Evolutionary conservation across 208 protist species (phyloP).

Genomic region (Crithidia expoeki): DNA sequence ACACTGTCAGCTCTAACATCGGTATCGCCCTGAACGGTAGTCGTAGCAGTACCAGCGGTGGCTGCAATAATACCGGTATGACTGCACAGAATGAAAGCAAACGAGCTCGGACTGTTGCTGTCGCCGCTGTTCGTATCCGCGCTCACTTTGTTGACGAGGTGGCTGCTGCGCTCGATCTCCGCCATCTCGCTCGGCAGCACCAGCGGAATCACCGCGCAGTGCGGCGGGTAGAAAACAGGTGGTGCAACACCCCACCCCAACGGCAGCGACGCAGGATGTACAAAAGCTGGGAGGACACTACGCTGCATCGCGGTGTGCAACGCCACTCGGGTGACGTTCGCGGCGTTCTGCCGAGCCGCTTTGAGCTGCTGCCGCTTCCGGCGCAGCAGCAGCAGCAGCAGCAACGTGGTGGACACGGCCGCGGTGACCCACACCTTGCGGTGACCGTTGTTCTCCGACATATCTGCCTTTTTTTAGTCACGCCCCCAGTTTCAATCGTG

Average conservation of each 20-base stretch:
- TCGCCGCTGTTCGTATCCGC: not conserved
- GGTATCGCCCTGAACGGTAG: not conserved
- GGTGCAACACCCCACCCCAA: constrained; percentile 45
- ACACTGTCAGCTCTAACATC: not conserved
- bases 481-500: too few species aligned
- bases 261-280: constrained; percentile 35
- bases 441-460: constrained; percentile 8
- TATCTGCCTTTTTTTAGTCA: too few species aligned
- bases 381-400: constrained; percentile 17
- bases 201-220: constrained; percentile 47
- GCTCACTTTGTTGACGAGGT: constrained; percentile 8
- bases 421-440: constrained; percentile 20
- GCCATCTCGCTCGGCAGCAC: constrained; percentile 34
- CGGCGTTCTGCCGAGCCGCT: constrained; percentile 8
- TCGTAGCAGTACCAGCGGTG: not conserved
- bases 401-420: constrained; percentile 1
- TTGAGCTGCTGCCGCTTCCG: constrained; percentile 12
- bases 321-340: not conserved
- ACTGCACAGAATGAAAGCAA: constrained; percentile 27
- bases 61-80: constrained; percentile 10
- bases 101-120: not conserved
- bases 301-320: not conserved
- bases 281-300: constrained; percentile 26
- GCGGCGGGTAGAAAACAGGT: constrained; percentile 51
- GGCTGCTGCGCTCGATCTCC: constrained; percentile 9